These are phyloP conservation scores for Hygrocybe punicea DNA, from an alignment of 768 basidiomycete species.

Conservation along the genomic window DNA sequence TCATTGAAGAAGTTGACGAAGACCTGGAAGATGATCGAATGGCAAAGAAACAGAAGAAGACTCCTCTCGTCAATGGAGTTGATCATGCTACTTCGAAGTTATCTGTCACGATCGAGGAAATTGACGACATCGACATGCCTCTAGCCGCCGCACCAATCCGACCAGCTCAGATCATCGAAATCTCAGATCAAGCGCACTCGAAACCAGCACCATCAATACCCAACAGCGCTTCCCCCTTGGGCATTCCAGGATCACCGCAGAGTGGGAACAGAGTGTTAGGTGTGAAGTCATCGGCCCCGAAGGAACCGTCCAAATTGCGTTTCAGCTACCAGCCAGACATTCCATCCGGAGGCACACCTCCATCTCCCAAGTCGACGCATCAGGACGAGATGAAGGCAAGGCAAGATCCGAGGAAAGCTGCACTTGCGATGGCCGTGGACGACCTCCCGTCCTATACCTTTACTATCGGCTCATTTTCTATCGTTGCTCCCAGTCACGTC, in stretches of 20 bases:
- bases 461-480: slow-evolving; percentile 21
- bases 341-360: slow-evolving; percentile 28
- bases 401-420: slow-evolving; percentile 17
- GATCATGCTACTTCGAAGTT: background rate
- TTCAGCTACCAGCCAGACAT: slow-evolving; percentile 62
- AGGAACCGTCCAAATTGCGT: slow-evolving; percentile 75
- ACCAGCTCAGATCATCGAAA: background rate
- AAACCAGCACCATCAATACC: background rate
- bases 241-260: background rate
- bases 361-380: slow-evolving; percentile 15
- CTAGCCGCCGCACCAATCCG: background rate
- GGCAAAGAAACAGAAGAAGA: slow-evolving; percentile 32
- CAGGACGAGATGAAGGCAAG: background rate
- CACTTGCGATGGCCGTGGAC: slow-evolving; percentile 1
- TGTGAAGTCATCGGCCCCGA: slow-evolving; percentile 38
- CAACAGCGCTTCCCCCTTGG: background rate
- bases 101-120: slow-evolving; percentile 4
- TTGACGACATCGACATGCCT: slow-evolving; percentile 5
- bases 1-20: slow-evolving; percentile 35
- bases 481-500: slow-evolving; percentile 20
- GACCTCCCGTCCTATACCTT: slow-evolving; percentile 20
- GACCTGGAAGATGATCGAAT: slow-evolving; percentile 31
- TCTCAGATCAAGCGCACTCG: background rate
- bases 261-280: slow-evolving; percentile 1
- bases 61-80: slow-evolving; percentile 1